These are phyloP conservation scores for Candida incommunis DNA, from an alignment of 805 yeast genomes.

Conservation along the genomic window DNA sequence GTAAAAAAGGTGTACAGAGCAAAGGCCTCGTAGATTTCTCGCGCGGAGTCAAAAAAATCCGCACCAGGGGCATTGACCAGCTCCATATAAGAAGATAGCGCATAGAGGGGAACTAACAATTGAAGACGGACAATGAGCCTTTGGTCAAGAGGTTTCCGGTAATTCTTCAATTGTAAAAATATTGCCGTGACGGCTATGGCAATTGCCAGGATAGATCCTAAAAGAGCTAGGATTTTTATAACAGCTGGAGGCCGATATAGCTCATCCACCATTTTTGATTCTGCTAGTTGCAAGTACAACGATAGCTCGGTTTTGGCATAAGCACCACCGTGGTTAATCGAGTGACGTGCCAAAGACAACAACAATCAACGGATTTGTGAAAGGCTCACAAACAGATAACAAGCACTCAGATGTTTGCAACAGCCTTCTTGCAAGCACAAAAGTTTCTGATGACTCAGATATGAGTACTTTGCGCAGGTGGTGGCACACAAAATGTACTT, in stretches of 20 bases:
- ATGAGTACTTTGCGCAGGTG: too few species aligned
- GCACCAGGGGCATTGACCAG: slow-evolving; percentile 33
- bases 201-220: slow-evolving; percentile 18
- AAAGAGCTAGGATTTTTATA: neutral
- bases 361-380: too few species aligned
- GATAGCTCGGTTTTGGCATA: too few species aligned
- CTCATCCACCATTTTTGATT: neutral
- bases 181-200: slow-evolving; percentile 33
- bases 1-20: slow-evolving; percentile 89
- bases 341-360: too few species aligned
- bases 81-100: slow-evolving; percentile 51
- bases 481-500: too few species aligned
- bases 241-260: neutral
- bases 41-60: slow-evolving; percentile 49
- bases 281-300: too few species aligned
- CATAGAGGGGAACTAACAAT: slow-evolving; percentile 68
- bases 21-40: slow-evolving; percentile 92
- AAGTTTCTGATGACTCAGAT: too few species aligned
- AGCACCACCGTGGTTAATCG: too few species aligned
- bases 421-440: too few species aligned
- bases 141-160: slow-evolving; percentile 82
- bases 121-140: slow-evolving; percentile 72
- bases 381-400: too few species aligned
- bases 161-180: slow-evolving; percentile 45
- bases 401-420: too few species aligned